Base-by-base conservation (phyloP, 495 filamentous ascomycete genomes). In the Penicillium malachiteum region DNA sequence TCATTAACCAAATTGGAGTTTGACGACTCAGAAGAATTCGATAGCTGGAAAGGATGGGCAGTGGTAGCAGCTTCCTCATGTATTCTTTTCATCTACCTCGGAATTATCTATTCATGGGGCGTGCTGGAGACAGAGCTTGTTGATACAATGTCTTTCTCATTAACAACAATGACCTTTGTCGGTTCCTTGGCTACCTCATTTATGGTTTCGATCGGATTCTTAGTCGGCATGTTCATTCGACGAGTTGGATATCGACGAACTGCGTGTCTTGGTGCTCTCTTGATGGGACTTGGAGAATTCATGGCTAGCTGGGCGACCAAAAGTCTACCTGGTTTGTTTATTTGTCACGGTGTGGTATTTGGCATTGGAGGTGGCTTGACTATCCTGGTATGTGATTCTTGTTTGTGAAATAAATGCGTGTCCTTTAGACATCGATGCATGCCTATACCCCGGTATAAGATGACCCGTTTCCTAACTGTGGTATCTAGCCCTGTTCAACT, bases 261-360 rank as follows among this genome's bases (percentile, higher is more conserved):
- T 17, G 34, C 34, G 34, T 55, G 44, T 49, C 21, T 43, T 5
- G 53, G 53, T 34, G 53, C 53, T 12, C 21, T 55, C 32, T 30
- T 55, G 11, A 55, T 55, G 53, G 53, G 53, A 26, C 45, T 55
- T 17, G 53, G 53, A 14, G 53, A 55, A n/a, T 55, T 55, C 34
- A 14, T 55, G 44, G 53, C 53, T 21, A 55, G 53, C 33, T 55
- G 53, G 53, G 37, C 40, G 26, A 55, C 53, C 10, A 37, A 16
- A 1, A 42, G 18, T 16, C 45, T 55, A 44, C 43, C 35, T 5
- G 53, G 53, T 13, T 26, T 55, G 16, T 55, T 55, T 44, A 55
- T 55, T 33, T 55, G 53, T 32, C 53, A 55, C 33, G 40, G 53
- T 8, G 53, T 55, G n/a, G 17, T 55, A n/a, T 55, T 55, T 49